Evolutionary conservation across 495 filamentous ascomycete genomes (phyloP), one percentile per base, ranked within the genome.

Genomic region (Penicillium tannophilum): DNA sequence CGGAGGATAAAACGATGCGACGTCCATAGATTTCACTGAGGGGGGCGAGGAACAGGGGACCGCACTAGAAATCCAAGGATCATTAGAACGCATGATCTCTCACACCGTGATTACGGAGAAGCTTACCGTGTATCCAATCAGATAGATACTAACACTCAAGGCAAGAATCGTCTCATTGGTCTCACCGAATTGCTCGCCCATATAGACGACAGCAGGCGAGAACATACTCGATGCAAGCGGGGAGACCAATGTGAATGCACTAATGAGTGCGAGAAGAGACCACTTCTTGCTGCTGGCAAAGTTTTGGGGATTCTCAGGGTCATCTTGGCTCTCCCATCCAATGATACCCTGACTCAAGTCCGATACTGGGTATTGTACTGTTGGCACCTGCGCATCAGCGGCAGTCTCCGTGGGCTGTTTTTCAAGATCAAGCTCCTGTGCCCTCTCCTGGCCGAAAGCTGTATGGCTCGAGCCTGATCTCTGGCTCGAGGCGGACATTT

Each of bases 281-380:
- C 70, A 74, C 71, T 84, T 84, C 51, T 71, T 73, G 12, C 60
- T 54, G 0, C 55, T 14, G 4, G 76, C 26, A 58, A 88, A 91
- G 65, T 92, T 92, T 65, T 87, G 77, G 1, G 89, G 89, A 71
- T 90, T 87, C 16, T 79, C 65, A 0, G 87, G 87, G 62, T 92
- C 88, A 61, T 88, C 80, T 60, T 64, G 62, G 11, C 62, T 30
- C 6, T 64, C 62, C 62, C 62, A 61, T 7, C 58, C 62, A 20
- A 64, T 51, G 9, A 64, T 50, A 2, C 62, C 62, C 19, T 41
- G 50, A 28, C 39, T 46, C 4, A 64, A 28, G n/a, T 64, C 58
- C 6, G 54, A 60, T 17, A 61, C 58, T 7, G 54, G 63, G 31
- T 50, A 56, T 49, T n/a, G 24, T 31, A 11, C 6, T 49, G 9